Evolutionary conservation across 2,329 filamentous ascomycete genomes (phyloP), one percentile per base, ranked within the genome.

Genomic region (Metarhizium album): DNA sequence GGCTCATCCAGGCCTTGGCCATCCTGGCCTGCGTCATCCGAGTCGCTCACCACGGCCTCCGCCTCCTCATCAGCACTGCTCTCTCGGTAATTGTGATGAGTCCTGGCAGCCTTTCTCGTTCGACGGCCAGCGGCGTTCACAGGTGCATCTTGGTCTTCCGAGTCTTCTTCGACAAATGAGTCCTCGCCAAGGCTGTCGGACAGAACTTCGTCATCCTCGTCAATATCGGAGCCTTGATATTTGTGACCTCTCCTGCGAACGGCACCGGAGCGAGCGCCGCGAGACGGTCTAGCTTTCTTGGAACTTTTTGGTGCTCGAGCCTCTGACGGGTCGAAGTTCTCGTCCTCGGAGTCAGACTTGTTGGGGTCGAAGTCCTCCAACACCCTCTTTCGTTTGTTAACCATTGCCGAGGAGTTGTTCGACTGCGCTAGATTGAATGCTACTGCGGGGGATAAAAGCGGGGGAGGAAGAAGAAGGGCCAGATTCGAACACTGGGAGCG

Each of bases 331-430:
- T 82, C 76, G 59, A 84, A 85, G 63, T 83, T 83, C 56, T 81
- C 79, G 60, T 85, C 82, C 47, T 81, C 76, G 2, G 82, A 72
- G 57, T 85, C 82, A 47, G 82, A 84, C 61, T 81, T 77, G 63
- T 83, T 84, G 3, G 78, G 79, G 63, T 85, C 82, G 57, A 84
- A 84, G 50, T 73, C 72, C 55, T 80, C 74, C 50, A 80, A 66
- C 52, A 72, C 72, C 55, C 75, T 70, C 72, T 83, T 84, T 49
- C 81, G 70, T 63, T 82, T 82, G 51, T 64, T 62, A 43, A 59
- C 61, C 67, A 69, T 68, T n/a, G 47, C 51, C n/a, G n/a, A 47
- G 38, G 18, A 20, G 37, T 40, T 18, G 5, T 20, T 20, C 6
- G 37, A 37, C 16, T 8, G 18, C 27, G 22, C 52, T 64, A 57